Base-by-base conservation (phyloP, 768 basidiomycete species). In the Leccinum rimulosum region DNA sequence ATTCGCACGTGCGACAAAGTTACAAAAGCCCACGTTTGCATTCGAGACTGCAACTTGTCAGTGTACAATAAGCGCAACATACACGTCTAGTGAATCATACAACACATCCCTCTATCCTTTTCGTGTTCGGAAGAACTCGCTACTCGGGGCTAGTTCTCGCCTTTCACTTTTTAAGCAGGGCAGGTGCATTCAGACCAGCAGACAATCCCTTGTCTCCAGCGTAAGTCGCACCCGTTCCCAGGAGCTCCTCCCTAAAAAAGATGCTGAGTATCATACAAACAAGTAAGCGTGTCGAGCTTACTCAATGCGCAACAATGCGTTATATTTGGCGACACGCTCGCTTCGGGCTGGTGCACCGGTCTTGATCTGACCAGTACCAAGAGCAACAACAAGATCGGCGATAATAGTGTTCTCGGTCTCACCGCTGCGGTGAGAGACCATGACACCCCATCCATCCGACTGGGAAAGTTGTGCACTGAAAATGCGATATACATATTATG, bases 401-500 rank as follows among this genome's bases (percentile, higher is more conserved):
- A 98, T 98, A 76, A 94, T 82, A 56, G 93, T 95, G 80, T 93
- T 95, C 79, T 97, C 95, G 36, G 96, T 98, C 84, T 98, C 96
- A 70, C 96, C 96, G 66, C 91, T 93, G 66, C 97, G 95, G 84
- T 98, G 97, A 55, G 95, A 98, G 76, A 96, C 88, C 97, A 99
- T 99, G 78, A 98, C 92, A 74, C 95, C 95, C 97, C 97, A 99
- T 56, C 91, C 91, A 70, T 93, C 93, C 40, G 92, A 93, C 75
- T 97, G 94, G 52, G 95, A 75, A 68, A 99, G 92, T 76, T 98
- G 95, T 60, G 95, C 93, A 73, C 93, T 96, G 62, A 33, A 61
- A 54, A 56, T 31, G 45, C 35, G 31, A 25, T 59, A 36, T 58
- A 43, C 12, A 60, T 50, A 53, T 40, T 22, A 52, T 30, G 28